phyloP scores from a whole-genome alignment of 495 filamentous ascomycete species.

The Durotheca rogersii region DNA sequence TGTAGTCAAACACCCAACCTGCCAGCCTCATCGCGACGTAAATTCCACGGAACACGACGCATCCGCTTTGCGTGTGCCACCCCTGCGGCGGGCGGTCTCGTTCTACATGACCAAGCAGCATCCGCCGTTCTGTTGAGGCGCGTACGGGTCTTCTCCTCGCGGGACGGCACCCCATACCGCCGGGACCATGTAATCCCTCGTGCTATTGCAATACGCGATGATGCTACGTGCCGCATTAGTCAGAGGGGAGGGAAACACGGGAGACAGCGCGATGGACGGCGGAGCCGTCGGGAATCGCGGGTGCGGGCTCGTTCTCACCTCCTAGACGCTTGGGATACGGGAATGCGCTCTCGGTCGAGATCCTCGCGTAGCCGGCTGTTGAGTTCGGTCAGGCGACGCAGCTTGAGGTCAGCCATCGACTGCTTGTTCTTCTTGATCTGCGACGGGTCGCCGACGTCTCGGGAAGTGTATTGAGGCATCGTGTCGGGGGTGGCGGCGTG shows the following conservation, averaged over 20 bases:
- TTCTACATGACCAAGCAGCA: conserved; percentile 92
- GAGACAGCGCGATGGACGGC: too few relatives aligned
- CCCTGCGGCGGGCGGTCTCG: too few relatives aligned
- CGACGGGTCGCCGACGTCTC: conserved; percentile 60
- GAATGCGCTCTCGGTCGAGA: conserved; percentile 89
- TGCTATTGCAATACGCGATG: conserved; percentile 93
- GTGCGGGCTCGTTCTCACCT: conserved; percentile 60
- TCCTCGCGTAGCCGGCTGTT: conserved; percentile 94
- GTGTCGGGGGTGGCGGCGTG: conserved; percentile 27
- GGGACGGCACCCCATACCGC: conserved; percentile 93
- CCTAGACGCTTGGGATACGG: conserved; percentile 88
- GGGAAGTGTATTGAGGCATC: conserved; percentile 58
- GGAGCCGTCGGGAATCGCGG: background rate
- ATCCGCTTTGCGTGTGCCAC: conserved; percentile 5
- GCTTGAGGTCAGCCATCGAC: conserved; percentile 96
- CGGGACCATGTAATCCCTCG: conserved; percentile 98
- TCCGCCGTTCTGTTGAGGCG: conserved; percentile 82
- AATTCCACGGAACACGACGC: conserved; percentile 19
- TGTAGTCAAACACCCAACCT: conserved; percentile 26
- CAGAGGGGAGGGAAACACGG: background rate
- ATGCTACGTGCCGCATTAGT: conserved; percentile 59
- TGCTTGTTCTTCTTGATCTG: conserved; percentile 96
- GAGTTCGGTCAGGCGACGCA: conserved; percentile 91
- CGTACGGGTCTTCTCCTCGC: conserved; percentile 93
- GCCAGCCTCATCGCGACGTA: conserved; percentile 25